phyloP scores from a whole-genome alignment of 805 yeast species.

The Lachancea mirantina region DNA sequence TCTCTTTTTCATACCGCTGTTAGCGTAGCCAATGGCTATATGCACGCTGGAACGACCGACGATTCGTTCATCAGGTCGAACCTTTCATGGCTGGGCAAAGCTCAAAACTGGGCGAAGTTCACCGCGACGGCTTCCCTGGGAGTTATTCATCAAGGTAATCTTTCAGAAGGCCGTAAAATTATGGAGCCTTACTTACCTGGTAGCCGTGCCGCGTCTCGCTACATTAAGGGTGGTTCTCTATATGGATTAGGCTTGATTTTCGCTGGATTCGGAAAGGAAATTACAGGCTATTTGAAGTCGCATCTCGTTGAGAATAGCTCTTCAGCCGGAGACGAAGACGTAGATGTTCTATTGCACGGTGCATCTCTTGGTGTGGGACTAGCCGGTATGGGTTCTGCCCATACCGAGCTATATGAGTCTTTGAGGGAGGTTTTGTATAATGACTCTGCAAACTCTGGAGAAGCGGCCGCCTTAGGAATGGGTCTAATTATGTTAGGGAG shows the following conservation, averaged over 20 bases:
- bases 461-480: constrained; percentile 94
- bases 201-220: constrained; percentile 56
- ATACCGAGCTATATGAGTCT: constrained; percentile 67
- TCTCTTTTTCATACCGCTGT: constrained; percentile 95
- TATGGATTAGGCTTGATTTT: constrained; percentile 89
- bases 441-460: constrained; percentile 91
- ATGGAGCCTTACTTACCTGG: constrained; percentile 91
- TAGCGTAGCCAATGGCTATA: constrained; percentile 86
- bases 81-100: constrained; percentile 92
- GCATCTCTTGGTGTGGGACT: constrained; percentile 93
- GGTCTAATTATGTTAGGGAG: constrained; percentile 94
- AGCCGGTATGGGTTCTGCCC: constrained; percentile 90
- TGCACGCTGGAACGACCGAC: constrained; percentile 94
- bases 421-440: constrained; percentile 76
- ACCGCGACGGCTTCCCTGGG: constrained; percentile 97
- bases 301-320: constrained; percentile 59
- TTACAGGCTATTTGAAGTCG: constrained; percentile 67
- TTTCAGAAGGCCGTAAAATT: constrained; percentile 81
- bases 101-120: constrained; percentile 97
- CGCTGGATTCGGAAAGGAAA: constrained; percentile 93
- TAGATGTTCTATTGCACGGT: constrained; percentile 87
- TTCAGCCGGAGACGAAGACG: constrained; percentile 55
- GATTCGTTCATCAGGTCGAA: constrained; percentile 87
- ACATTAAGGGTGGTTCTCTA: constrained; percentile 91
- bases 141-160: constrained; percentile 91